Conservation (phyloP, 179 eudicot species). For the Drosera spatulata region DNA sequence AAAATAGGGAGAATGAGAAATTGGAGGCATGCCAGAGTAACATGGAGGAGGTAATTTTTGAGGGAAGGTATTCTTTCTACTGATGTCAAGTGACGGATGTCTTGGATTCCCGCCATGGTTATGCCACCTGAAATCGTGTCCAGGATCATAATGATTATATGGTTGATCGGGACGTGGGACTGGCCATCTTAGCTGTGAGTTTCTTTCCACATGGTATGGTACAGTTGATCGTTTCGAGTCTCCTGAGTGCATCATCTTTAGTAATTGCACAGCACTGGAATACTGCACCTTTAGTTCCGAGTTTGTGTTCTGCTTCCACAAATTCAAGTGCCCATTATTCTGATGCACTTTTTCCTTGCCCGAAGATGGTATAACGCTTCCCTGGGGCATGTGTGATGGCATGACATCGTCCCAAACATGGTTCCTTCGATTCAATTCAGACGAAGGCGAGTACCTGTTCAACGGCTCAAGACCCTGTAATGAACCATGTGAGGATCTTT, state of each 20-base stretch:
- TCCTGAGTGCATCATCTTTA: not conserved
- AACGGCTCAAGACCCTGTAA: not conserved
- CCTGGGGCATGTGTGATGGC: not conserved
- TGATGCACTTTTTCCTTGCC: not conserved
- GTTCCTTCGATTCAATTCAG: not conserved
- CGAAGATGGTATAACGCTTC: not conserved
- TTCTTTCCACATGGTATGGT: not conserved
- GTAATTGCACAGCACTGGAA: constrained; percentile 1
- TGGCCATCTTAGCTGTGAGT: constrained; percentile 1
- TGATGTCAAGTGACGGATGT: constrained; percentile 11
- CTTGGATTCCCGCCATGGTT: constrained; percentile 9
- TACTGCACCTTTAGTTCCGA: constrained; percentile 6
- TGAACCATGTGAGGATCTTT: constrained; percentile 1
- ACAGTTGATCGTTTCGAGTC: not conserved
- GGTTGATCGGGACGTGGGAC: not conserved
- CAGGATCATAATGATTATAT: not conserved
- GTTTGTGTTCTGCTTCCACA: constrained; percentile 1
- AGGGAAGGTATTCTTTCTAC: constrained; percentile 4
- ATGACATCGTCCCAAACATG: constrained; percentile 3
- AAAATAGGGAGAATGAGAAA: constrained; percentile 8
- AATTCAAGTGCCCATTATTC: not conserved
- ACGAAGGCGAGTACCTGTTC: not conserved
- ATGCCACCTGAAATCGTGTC: not conserved
- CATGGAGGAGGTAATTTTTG: constrained; percentile 15
- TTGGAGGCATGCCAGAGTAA: constrained; percentile 15